Evolutionary conservation across 2,329 filamentous ascomycete genomes (phyloP).

Genomic region (Claviceps sp.): DNA sequence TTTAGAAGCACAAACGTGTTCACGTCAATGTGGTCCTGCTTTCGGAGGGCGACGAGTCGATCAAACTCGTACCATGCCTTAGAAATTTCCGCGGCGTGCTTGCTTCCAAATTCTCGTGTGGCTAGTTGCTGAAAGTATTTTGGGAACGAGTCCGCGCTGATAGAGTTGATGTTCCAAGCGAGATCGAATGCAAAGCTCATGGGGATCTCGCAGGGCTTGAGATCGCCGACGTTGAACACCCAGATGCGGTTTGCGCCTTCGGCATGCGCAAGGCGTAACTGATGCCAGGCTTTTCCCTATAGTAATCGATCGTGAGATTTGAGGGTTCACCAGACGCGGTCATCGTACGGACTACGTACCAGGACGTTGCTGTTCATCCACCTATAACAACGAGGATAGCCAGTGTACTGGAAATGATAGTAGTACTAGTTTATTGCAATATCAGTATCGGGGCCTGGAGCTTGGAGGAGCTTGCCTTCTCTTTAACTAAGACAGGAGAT

Average conservation of each 20-base stretch:
- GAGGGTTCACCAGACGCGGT: neutral
- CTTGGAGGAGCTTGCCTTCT: too few relatives aligned
- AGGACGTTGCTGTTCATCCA: conserved; percentile 50
- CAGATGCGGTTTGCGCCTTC: conserved; percentile 38
- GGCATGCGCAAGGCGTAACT: conserved; percentile 41
- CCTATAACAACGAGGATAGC: conserved; percentile 44
- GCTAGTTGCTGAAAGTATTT: conserved; percentile 34
- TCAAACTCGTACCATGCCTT: conserved; percentile 40
- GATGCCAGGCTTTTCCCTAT: conserved; percentile 29
- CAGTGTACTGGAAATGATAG: conserved; percentile 49
- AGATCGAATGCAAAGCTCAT: conserved; percentile 42
- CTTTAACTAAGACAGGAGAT: neutral
- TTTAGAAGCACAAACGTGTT: conserved; percentile 43
- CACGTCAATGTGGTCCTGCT: conserved; percentile 46
- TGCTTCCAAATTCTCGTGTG: conserved; percentile 34
- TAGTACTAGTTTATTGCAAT: conserved; percentile 20
- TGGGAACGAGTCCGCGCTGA: conserved; percentile 25
- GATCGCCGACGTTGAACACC: conserved; percentile 50
- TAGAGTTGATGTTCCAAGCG: conserved; percentile 38
- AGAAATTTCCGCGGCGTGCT: conserved; percentile 31
- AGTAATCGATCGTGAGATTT: neutral
- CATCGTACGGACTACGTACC: conserved; percentile 14
- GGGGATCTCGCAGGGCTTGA: conserved; percentile 44
- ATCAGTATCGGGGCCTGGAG: neutral
- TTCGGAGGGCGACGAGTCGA: conserved; percentile 34